A percentile compares a stretch with the other conserved stretches of the same genome.
Evolutionary conservation across 1,284 basidiomycete species (phyloP).

Genomic region (Cerrena zonata): DNA sequence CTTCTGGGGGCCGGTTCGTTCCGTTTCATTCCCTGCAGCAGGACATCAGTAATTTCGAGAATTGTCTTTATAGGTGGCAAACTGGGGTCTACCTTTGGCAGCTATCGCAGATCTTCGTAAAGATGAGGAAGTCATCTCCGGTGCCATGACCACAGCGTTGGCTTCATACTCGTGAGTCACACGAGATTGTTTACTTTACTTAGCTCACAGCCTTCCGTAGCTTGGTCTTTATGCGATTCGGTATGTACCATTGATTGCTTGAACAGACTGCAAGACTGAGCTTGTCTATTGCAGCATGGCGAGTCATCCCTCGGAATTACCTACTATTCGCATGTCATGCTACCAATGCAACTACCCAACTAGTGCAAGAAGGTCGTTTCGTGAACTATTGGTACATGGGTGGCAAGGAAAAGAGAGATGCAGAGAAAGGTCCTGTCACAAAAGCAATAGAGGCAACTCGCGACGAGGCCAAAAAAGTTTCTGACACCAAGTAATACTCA

Average conservation of each 20-base stretch:
- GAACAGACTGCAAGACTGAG: background rate
- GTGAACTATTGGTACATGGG: conserved; percentile 85
- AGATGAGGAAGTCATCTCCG: conserved; percentile 92
- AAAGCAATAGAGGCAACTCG: conserved; percentile 42
- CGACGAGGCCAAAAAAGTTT: conserved; percentile 36
- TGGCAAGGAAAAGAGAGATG: conserved; percentile 62
- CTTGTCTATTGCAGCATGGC: conserved; percentile 65
- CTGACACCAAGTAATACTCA: conserved; percentile 21
- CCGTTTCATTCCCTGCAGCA: background rate
- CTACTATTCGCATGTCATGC: conserved; percentile 88
- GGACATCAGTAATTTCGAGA: background rate
- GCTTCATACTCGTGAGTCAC: conserved; percentile 81
- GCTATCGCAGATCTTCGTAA: conserved; percentile 85
- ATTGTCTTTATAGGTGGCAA: conserved; percentile 67
- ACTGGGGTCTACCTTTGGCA: conserved; percentile 93
- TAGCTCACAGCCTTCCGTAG: conserved; percentile 37
- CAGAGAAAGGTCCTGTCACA: conserved; percentile 34
- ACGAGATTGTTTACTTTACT: conserved; percentile 2
- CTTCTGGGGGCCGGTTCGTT: conserved; percentile 85
- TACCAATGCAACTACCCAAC: conserved; percentile 85
- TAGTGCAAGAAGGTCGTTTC: conserved; percentile 78
- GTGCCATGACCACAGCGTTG: conserved; percentile 89
- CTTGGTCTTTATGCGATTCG: conserved; percentile 92
- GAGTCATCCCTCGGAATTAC: conserved; percentile 90
- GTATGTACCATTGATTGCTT: conserved; percentile 34